Evolutionary conservation across 2,329 filamentous ascomycete species (phyloP), one percentile per base, ranked within the genome.

Genomic region (Ascosphaera acerosa): DNA sequence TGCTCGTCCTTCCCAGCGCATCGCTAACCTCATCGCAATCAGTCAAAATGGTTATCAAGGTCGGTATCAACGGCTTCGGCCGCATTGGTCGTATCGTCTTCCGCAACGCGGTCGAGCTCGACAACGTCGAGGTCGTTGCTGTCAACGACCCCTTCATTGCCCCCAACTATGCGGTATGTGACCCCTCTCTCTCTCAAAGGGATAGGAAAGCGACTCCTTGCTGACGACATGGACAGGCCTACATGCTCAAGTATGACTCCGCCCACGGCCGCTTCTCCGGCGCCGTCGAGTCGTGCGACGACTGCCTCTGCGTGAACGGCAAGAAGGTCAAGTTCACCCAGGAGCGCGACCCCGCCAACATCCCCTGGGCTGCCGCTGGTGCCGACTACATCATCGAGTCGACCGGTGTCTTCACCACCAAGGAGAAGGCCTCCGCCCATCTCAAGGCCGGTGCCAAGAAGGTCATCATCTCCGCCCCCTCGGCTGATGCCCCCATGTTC

Each of bases 91-190:
- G 87, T 59, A 92, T 97, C 58, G 70, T 94, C 66, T 87, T 94
- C 76, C 80, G 84, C 65, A 94, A 92, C 66, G 78, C 84, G 50
- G 56, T 89, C 54, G 75, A 89, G 70, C 76, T 84, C 62, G 59
- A 66, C 49, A 76, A 89, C 37, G 76, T 94, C 53, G 68, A 91
- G 50, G 66, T 97, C 49, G 80, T 92, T 50, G 84, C 87, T 48
- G 80, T 92, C 63, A 94, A 97, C 69, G 87, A 94, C 59, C 87
- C 87, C 48, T 94, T 97, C 75, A 94, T 97, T 62, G 82, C 92
- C 62, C 70, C 77, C 50, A 64, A 82, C 59, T 94, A 94, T 62
- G 87, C 87, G 58, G 84, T 91, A 72, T 66, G 81, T 76, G 3
- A 12, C 2, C 20, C 20, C 12, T 23, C 12, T 23, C 12, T 23